These are phyloP conservation scores for Allomyces macrogynus DNA, from an alignment of 192 early-diverging fungal species.

Conservation along the genomic window DNA sequence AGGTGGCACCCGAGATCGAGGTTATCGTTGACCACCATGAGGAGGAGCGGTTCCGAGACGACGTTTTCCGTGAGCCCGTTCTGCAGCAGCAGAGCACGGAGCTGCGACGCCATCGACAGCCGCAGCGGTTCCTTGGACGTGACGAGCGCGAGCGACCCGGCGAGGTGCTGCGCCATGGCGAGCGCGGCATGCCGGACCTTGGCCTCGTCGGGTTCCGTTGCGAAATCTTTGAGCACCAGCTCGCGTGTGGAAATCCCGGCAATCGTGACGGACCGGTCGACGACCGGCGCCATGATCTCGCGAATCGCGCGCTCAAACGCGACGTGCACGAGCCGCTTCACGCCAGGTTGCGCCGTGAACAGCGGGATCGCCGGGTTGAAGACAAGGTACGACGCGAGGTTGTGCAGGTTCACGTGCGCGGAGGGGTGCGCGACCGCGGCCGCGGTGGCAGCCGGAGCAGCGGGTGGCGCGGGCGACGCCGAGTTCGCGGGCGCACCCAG, in stretches of 20 bases:
- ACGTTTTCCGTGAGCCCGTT: constrained; percentile 60
- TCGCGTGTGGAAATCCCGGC: constrained; percentile 82
- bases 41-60: constrained; percentile 63
- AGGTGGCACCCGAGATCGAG: constrained; percentile 83
- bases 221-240: constrained; percentile 86
- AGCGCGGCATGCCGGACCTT: constrained; percentile 85
- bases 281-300: constrained; percentile 74
- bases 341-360: constrained; percentile 61
- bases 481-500: too few relatives aligned
- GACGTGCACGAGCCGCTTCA: constrained; percentile 71
- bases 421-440: constrained; percentile 6
- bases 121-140: constrained; percentile 84
- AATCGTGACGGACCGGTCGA: constrained; percentile 82
- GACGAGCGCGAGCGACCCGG: constrained; percentile 67
- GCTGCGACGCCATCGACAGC: constrained; percentile 52
- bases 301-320: constrained; percentile 76
- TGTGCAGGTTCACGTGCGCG: constrained; percentile 19
- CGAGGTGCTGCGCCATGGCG: constrained; percentile 83
- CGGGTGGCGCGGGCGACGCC: neutral
- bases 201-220: constrained; percentile 79
- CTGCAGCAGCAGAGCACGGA: constrained; percentile 45
- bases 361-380: constrained; percentile 67
- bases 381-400: constrained; percentile 40
- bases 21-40: constrained; percentile 75
- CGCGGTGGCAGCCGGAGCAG: constrained; percentile 2